Conservation (phyloP, 2,329 filamentous ascomycete genomes). For the Sporothrix brunneoviolacea region DNA sequence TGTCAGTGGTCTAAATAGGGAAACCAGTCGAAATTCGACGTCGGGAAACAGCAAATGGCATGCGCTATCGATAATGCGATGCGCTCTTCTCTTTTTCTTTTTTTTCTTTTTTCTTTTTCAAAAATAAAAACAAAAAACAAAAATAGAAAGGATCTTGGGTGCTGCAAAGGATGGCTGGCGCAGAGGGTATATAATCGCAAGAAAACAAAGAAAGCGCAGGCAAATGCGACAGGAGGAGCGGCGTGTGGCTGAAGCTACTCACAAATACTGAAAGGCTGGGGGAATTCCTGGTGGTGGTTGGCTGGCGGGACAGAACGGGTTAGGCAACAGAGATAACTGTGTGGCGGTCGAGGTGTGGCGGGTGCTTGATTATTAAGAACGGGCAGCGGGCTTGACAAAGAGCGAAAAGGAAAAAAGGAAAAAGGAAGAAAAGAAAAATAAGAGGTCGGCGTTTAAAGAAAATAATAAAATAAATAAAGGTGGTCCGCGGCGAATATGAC, state of each 20-base stretch:
- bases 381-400: slow-evolving; percentile 23
- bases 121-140: neutral
- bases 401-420: slow-evolving; percentile 17
- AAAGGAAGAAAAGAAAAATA: slow-evolving; percentile 2
- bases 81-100: neutral
- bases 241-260: neutral
- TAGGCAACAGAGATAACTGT: neutral
- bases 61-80: neutral
- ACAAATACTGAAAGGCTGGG: slow-evolving; percentile 9
- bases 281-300: slow-evolving; percentile 13
- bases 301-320: neutral
- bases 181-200: neutral
- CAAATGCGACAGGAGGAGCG: neutral
- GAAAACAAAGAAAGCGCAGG: neutral
- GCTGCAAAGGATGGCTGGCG: neutral
- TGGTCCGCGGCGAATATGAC: neutral
- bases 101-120: neutral
- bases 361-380: slow-evolving; percentile 1
- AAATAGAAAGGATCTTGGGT: neutral
- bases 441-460: slow-evolving; percentile 5
- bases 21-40: neutral
- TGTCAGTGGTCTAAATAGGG: slow-evolving; percentile 3
- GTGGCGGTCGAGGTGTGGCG: slow-evolving; percentile 14
- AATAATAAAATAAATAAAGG: slow-evolving; percentile 18
- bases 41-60: neutral